Conservation (phyloP, 2,329 filamentous ascomycete genomes). For the Colletotrichum sublineola region DNA sequence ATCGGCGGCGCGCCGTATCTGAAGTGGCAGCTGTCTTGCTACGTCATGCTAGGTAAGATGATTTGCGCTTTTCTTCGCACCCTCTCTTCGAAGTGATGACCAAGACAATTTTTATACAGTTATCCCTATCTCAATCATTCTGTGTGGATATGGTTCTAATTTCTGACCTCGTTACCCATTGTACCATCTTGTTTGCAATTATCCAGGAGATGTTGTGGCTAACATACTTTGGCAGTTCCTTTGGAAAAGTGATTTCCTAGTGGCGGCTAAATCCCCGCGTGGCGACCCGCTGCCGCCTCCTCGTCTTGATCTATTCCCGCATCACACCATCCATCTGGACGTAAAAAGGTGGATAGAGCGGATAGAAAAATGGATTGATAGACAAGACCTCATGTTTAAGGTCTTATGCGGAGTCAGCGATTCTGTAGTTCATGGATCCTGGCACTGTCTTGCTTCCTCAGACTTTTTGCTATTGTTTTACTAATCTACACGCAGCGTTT, state of each 20-base stretch:
- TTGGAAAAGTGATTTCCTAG: constrained; percentile 17
- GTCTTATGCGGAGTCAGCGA: constrained; percentile 22
- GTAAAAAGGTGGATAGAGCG: constrained; percentile 35
- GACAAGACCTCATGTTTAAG: constrained; percentile 14
- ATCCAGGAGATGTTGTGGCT: neutral
- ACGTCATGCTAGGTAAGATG: constrained; percentile 11
- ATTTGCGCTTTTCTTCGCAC: neutral
- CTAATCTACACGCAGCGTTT: constrained; percentile 32
- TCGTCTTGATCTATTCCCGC: constrained; percentile 20
- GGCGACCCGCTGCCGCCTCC: neutral
- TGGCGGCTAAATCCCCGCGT: neutral
- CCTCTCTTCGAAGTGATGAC: constrained; percentile 34
- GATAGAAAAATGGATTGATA: constrained; percentile 40
- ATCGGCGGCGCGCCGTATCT: neutral
- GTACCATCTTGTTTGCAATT: constrained; percentile 6
- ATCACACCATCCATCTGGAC: constrained; percentile 22
- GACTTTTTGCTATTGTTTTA: constrained; percentile 15
- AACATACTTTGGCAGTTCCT: constrained; percentile 7
- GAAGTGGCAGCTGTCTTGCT: no score
- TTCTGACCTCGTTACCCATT: constrained; percentile 26
- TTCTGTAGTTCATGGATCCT: constrained; percentile 30
- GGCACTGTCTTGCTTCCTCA: constrained; percentile 30
- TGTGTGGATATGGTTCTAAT: constrained; percentile 40
- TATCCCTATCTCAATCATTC: constrained; percentile 39
- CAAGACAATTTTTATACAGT: constrained; percentile 39